These are phyloP conservation scores for Epichloe brachyelytri DNA, from an alignment of 2,329 filamentous ascomycete genomes.

Conservation along the genomic window DNA sequence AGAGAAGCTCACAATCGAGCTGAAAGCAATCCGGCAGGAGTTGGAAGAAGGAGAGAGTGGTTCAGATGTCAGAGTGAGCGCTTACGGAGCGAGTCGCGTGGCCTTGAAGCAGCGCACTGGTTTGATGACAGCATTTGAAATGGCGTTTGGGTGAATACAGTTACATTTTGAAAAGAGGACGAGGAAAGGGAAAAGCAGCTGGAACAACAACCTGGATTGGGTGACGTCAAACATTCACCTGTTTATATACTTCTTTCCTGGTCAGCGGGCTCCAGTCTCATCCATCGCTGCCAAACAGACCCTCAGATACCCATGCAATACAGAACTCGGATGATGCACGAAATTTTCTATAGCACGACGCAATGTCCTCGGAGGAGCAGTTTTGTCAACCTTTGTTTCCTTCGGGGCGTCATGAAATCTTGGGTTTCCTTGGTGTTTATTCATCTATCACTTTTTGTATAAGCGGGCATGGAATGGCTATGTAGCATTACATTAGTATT, in stretches of 20 bases:
- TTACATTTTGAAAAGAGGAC: background rate
- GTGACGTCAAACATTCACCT: background rate
- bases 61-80: slow-evolving; percentile 31
- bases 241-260: background rate
- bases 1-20: slow-evolving; percentile 25
- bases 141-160: slow-evolving; percentile 3
- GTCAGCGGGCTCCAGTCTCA: background rate
- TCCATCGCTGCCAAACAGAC: background rate
- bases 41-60: slow-evolving; percentile 35
- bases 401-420: background rate
- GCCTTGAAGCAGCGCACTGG: slow-evolving; percentile 19
- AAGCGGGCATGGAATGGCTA: slow-evolving; percentile 6
- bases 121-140: slow-evolving; percentile 18
- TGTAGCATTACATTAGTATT: background rate
- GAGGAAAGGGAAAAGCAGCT: background rate
- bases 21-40: slow-evolving; percentile 29
- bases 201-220: background rate
- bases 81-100: slow-evolving; percentile 24
- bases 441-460: slow-evolving; percentile 8
- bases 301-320: background rate
- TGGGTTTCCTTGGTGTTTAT: slow-evolving; percentile 5
- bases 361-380: background rate
- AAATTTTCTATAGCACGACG: background rate
- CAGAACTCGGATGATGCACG: background rate
- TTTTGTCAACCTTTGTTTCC: background rate